These are phyloP conservation scores for Penicillium brasilianum DNA, from an alignment of 2,329 filamentous ascomycete genomes.

Conservation along the genomic window DNA sequence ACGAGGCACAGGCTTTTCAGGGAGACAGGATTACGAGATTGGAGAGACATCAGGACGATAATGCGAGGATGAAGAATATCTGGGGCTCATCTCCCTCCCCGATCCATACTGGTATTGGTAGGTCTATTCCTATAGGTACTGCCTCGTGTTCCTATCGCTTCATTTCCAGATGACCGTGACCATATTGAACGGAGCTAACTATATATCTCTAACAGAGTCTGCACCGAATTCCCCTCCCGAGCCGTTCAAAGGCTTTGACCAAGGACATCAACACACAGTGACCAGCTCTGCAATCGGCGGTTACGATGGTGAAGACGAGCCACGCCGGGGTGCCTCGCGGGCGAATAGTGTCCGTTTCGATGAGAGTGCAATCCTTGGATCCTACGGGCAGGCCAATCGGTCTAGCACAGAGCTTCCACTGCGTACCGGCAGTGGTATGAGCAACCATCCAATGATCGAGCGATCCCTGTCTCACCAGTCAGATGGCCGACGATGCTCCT, in stretches of 20 bases:
- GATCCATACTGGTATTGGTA: slow-evolving; percentile 82
- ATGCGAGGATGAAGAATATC: slow-evolving; percentile 75
- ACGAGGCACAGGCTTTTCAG: slow-evolving; percentile 65
- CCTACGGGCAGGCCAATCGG: slow-evolving; percentile 82
- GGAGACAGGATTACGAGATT: slow-evolving; percentile 64
- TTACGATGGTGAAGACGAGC: slow-evolving; percentile 83
- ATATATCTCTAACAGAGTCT: slow-evolving; percentile 62
- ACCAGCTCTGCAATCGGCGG: slow-evolving; percentile 72
- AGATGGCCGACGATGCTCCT: slow-evolving; percentile 90
- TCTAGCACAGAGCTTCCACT: slow-evolving; percentile 82
- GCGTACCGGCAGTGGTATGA: slow-evolving; percentile 78
- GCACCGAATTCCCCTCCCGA: slow-evolving; percentile 79
- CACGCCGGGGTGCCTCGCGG: slow-evolving; percentile 83
- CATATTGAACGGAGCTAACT: neutral
- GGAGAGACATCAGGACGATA: slow-evolving; percentile 67
- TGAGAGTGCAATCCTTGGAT: slow-evolving; percentile 89
- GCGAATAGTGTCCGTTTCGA: slow-evolving; percentile 98
- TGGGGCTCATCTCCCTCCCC: slow-evolving; percentile 81
- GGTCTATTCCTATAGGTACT: slow-evolving; percentile 86
- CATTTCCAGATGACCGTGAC: neutral
- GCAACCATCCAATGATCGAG: slow-evolving; percentile 82
- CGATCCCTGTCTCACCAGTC: slow-evolving; percentile 93
- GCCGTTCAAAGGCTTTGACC: slow-evolving; percentile 86
- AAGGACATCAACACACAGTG: slow-evolving; percentile 78
- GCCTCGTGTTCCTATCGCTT: slow-evolving; percentile 9